phyloP scores from a whole-genome alignment of 2,329 filamentous ascomycete species.

The Fusarium sp. region DNA sequence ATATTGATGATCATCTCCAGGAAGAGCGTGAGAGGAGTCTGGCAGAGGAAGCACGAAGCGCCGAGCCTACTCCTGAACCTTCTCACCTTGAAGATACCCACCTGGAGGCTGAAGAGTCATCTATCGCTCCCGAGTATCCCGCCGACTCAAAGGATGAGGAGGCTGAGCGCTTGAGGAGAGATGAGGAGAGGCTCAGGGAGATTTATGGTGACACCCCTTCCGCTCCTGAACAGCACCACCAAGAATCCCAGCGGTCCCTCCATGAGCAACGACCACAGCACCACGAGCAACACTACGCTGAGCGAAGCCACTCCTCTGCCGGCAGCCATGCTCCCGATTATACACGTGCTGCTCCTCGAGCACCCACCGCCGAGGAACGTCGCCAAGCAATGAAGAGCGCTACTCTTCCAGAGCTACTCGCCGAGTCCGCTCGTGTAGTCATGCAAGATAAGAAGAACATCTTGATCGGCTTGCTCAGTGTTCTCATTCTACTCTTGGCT shows the following conservation, averaged over 20 bases:
- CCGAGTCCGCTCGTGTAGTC: constrained; percentile 66
- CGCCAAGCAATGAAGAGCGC: constrained; percentile 55
- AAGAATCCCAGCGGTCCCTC: constrained; percentile 17
- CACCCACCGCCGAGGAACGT: constrained; percentile 43
- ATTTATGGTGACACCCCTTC: constrained; percentile 56
- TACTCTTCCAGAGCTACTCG: constrained; percentile 65
- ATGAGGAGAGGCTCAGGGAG: constrained; percentile 66
- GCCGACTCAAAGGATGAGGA: not conserved
- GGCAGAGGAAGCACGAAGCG: constrained; percentile 20
- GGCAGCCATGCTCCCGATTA: constrained; percentile 27
- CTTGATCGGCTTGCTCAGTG: constrained; percentile 65
- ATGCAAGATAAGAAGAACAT: constrained; percentile 71
- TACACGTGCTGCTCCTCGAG: constrained; percentile 17
- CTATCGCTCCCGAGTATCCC: constrained; percentile 20
- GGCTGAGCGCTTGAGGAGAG: constrained; percentile 55
- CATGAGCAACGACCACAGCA: constrained; percentile 19
- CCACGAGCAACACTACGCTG: constrained; percentile 42
- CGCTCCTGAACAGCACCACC: constrained; percentile 12
- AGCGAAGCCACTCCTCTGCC: constrained; percentile 48
- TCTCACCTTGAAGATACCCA: constrained; percentile 33
- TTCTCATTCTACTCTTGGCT: constrained; percentile 66
- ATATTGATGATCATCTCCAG: constrained; percentile 37
- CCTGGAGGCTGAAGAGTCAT: constrained; percentile 8
- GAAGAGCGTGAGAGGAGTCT: constrained; percentile 39
- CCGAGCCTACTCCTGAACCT: constrained; percentile 20